A percentile compares a stretch with the other conserved stretches of the same genome.
These are phyloP conservation scores for Kurtzmaniella quercitrusa DNA, from an alignment of 1,139 yeast genomes.

Conservation along the genomic window DNA sequence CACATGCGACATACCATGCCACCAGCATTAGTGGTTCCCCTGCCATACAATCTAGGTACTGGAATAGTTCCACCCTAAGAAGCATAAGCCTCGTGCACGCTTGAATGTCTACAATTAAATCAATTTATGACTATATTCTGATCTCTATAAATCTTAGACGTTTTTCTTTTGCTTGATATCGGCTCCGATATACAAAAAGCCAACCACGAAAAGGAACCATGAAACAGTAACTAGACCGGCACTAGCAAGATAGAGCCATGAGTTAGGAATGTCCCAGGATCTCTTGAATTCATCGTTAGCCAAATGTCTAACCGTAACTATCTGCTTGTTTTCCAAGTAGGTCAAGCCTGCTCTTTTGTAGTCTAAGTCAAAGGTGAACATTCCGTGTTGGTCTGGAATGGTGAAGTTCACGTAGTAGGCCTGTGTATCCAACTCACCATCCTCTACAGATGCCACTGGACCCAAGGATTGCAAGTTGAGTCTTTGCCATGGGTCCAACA, in stretches of 20 bases:
- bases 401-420: conserved; percentile 48
- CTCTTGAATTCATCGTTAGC: conserved; percentile 95
- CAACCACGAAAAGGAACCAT: conserved; percentile 71
- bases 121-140: too few relatives aligned
- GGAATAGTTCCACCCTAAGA: too few relatives aligned
- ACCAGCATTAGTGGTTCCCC: too few relatives aligned
- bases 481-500: conserved; percentile 96
- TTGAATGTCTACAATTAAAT: too few relatives aligned
- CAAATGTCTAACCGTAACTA: conserved; percentile 85
- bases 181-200: conserved; percentile 53
- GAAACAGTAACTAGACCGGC: conserved; percentile 65
- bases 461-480: conserved; percentile 50
- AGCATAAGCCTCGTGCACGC: too few relatives aligned
- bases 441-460: conserved; percentile 35
- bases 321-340: conserved; percentile 59
- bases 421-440: conserved; percentile 33
- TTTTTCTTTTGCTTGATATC: conserved; percentile 29
- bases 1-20: too few relatives aligned
- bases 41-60: too few relatives aligned
- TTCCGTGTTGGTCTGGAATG: conserved; percentile 95
- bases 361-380: conserved; percentile 81
- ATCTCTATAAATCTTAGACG: background rate
- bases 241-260: conserved; percentile 85
- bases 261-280: conserved; percentile 88
- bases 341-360: conserved; percentile 80